Evolutionary conservation across 1,284 basidiomycete genomes (phyloP), one percentile per base, ranked within the genome.

Genomic region (Mycosarcoma mackinlayi): DNA sequence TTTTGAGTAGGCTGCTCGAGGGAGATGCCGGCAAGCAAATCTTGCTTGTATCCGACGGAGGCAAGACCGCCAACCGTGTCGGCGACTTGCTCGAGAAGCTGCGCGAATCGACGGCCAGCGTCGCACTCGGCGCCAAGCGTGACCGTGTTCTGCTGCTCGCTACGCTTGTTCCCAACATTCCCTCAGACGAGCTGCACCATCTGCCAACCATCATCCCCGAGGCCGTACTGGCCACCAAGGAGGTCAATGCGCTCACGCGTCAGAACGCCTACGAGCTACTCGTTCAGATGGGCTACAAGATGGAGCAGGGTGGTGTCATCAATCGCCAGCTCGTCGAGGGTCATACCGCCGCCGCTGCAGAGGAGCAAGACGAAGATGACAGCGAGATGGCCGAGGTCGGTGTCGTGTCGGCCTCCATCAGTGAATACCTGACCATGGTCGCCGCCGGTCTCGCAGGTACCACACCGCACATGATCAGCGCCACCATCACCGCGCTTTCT

Each of bases 381-480:
- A 68, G 49, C 34, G 59, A 60, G 31, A 68, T 73, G 63, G 65
- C 42, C 21, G 44, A 46, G 10, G 45, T 24, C n/a, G 69, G 64
- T 38, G 57, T 77, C 88, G 92, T 90, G 44, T 85, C 86, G 41
- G 96, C 94, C 1, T 93, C 83, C 70, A 87, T 95, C 41, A 90
- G 94, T 76, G 96, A 98, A 83, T 98, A 92, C 81, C 86, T 98
- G 84, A 98, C 92, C 10, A 98, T 99, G 94, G 87, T 98, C 23
- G 93, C 92, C 35, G 95, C 94, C 73, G 95, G 96, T 71, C 85
- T 98, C 33, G 94, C 93, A 13, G 94, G 93, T 23, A 90, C 91
- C 27, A 93, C 90, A 4, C 93, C 96, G 0, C 96, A 98, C 83
- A 98, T 97, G 94, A 96, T 98, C 83, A 94, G 93, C 77, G 96